These are phyloP conservation scores for Alternaria tenuissima DNA, from an alignment of 2,329 filamentous ascomycete species.

Conservation along the genomic window DNA sequence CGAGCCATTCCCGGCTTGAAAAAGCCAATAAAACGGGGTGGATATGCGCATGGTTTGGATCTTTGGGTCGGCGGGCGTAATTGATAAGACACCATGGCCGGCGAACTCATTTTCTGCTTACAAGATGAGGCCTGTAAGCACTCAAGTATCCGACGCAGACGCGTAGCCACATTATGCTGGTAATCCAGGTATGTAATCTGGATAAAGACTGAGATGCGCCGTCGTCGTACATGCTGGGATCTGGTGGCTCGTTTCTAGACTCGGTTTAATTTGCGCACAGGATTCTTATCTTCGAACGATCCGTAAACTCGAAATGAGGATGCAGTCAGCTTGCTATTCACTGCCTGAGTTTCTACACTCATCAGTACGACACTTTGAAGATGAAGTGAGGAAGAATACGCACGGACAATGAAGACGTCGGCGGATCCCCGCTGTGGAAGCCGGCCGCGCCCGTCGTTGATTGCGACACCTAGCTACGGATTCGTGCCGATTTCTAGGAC, in stretches of 20 bases:
- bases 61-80: background rate
- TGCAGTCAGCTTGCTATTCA: constrained; percentile 4
- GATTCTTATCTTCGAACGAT: background rate
- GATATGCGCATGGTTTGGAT: background rate
- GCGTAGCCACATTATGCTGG: background rate
- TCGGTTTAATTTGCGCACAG: constrained; percentile 6
- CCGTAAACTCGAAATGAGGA: constrained; percentile 4
- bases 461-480: constrained; percentile 19
- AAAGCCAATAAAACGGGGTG: constrained; percentile 9
- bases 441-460: constrained; percentile 32
- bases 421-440: constrained; percentile 24
- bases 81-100: constrained; percentile 8
- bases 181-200: constrained; percentile 2
- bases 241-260: constrained; percentile 5
- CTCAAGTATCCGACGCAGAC: constrained; percentile 3
- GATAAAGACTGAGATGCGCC: background rate
- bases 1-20: background rate
- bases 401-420: constrained; percentile 24
- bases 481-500: constrained; percentile 31
- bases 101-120: constrained; percentile 4
- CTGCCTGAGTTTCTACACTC: constrained; percentile 3
- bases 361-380: constrained; percentile 16
- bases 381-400: constrained; percentile 33
- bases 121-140: background rate
- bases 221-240: background rate